These are phyloP conservation scores for Neocallimastix lanati DNA, from an alignment of 192 early-diverging fungal genomes.

Conservation along the genomic window DNA sequence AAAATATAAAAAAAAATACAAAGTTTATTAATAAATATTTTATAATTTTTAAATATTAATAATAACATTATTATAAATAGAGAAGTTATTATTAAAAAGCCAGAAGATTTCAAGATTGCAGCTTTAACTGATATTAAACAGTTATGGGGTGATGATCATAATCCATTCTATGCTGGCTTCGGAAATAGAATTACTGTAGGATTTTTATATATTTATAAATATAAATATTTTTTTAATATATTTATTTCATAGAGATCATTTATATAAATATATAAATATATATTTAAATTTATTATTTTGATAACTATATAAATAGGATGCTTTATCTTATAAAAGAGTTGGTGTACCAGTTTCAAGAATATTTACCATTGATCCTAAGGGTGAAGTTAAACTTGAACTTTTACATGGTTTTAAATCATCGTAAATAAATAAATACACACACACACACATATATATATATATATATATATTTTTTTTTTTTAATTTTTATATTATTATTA, in stretches of 20 bases:
- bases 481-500: too few relatives aligned
- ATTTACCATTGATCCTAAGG: constrained; percentile 85
- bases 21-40: neutral
- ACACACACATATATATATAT: too few relatives aligned
- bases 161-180: constrained; percentile 79
- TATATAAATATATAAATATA: too few relatives aligned
- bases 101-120: constrained; percentile 93
- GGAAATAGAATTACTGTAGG: constrained; percentile 2
- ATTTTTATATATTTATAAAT: too few relatives aligned
- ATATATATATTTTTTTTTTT: neutral
- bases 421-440: too few relatives aligned
- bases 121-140: constrained; percentile 79
- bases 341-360: constrained; percentile 83
- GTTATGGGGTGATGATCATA: constrained; percentile 54
- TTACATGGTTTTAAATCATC: constrained; percentile 66
- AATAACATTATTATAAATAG: constrained; percentile 4
- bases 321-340: constrained; percentile 83
- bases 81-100: constrained; percentile 85
- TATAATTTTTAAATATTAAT: too few relatives aligned
- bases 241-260: too few relatives aligned
- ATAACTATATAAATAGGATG: too few relatives aligned
- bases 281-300: too few relatives aligned
- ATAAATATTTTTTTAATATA: too few relatives aligned
- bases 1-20: too few relatives aligned
- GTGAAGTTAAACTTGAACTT: constrained; percentile 80